Percentiles rank a stretch among this genome's conserved stretches.
Conservation (phyloP, 495 filamentous ascomycete genomes). For the Neurospora cerealis region DNA sequence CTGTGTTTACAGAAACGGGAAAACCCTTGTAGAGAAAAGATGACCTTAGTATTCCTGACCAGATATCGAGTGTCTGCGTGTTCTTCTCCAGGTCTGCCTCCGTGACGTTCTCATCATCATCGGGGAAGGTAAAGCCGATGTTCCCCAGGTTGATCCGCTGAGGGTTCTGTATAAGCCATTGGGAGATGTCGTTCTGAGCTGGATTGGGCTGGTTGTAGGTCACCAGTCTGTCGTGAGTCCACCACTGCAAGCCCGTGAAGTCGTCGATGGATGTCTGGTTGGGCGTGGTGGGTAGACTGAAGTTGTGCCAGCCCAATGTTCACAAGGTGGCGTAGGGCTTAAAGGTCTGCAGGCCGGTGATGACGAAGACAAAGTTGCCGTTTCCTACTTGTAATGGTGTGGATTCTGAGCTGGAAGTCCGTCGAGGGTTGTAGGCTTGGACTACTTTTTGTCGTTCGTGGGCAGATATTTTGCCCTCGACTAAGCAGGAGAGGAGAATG, state of each 20-base stretch:
- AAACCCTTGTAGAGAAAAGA: slow-evolving; percentile 33
- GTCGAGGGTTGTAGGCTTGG: slow-evolving; percentile 32
- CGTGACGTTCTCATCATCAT: slow-evolving; percentile 18
- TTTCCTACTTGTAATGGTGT: slow-evolving; percentile 45
- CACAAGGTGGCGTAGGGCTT: slow-evolving; percentile 47
- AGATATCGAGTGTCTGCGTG: slow-evolving; percentile 38
- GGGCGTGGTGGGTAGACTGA: slow-evolving; percentile 37
- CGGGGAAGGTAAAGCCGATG: slow-evolving; percentile 37
- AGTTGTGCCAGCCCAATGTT: slow-evolving; percentile 50
- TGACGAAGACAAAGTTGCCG: slow-evolving; percentile 46
- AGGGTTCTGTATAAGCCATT: slow-evolving; percentile 45
- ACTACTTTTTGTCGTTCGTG: slow-evolving; percentile 27
- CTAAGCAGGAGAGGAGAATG: slow-evolving; percentile 9
- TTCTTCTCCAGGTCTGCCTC: slow-evolving; percentile 30
- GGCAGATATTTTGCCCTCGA: slow-evolving; percentile 10
- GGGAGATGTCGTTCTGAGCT: slow-evolving; percentile 38
- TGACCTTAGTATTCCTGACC: slow-evolving; percentile 36
- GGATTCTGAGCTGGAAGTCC: slow-evolving; percentile 33
- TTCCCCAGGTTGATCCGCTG: slow-evolving; percentile 40
- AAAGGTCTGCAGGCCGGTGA: slow-evolving; percentile 49
- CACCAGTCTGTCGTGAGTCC: slow-evolving; percentile 44
- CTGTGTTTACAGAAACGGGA: slow-evolving; percentile 33
- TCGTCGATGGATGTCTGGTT: slow-evolving; percentile 30
- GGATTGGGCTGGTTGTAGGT: slow-evolving; percentile 45
- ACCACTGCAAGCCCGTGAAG: slow-evolving; percentile 40